Evolutionary conservation across 352 stramenopile species (phyloP).

Genomic region (Globisporangium acanthophoron): DNA sequence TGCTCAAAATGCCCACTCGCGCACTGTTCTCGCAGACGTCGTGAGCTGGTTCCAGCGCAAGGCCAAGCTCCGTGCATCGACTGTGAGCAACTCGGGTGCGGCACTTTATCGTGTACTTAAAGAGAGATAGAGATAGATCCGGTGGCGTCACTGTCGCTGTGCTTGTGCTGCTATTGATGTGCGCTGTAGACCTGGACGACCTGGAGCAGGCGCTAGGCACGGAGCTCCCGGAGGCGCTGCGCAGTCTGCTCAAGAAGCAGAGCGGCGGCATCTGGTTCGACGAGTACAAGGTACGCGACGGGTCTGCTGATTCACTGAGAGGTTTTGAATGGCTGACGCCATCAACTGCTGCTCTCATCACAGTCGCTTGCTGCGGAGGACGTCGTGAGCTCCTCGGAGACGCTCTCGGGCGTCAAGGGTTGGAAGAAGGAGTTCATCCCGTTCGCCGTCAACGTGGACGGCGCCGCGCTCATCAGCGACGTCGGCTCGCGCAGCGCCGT

Average conservation of each 20-base stretch:
- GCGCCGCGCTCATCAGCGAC: slow-evolving; percentile 58
- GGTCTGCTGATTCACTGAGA: not conserved
- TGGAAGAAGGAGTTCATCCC: slow-evolving; percentile 64
- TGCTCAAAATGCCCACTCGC: not conserved
- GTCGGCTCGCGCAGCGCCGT: slow-evolving; percentile 45
- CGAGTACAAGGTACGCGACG: slow-evolving; percentile 50
- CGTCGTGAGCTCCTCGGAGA: slow-evolving; percentile 51
- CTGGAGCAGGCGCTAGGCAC: slow-evolving; percentile 61
- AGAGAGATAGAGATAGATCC: too few species aligned
- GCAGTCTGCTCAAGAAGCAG: slow-evolving; percentile 63
- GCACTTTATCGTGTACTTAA: too few species aligned
- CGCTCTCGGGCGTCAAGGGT: slow-evolving; percentile 30
- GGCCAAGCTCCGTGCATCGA: slow-evolving; percentile 38
- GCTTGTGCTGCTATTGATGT: not conserved
- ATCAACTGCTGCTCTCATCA: not conserved
- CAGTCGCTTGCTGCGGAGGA: slow-evolving; percentile 58
- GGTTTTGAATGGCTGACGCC: not conserved
- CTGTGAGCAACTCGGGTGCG: slow-evolving; percentile 44
- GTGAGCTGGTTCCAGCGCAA: slow-evolving; percentile 85
- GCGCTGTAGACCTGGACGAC: slow-evolving; percentile 50
- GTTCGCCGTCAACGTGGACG: slow-evolving; percentile 69
- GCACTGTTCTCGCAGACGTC: slow-evolving; percentile 36
- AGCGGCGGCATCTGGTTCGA: slow-evolving; percentile 83
- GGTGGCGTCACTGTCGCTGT: too few species aligned
- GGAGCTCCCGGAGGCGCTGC: slow-evolving; percentile 58